Percentiles rank a stretch among this genome's conserved stretches.
These are phyloP conservation scores for Lipomyces yamadae DNA, from an alignment of 805 yeast genomes.

Conservation along the genomic window DNA sequence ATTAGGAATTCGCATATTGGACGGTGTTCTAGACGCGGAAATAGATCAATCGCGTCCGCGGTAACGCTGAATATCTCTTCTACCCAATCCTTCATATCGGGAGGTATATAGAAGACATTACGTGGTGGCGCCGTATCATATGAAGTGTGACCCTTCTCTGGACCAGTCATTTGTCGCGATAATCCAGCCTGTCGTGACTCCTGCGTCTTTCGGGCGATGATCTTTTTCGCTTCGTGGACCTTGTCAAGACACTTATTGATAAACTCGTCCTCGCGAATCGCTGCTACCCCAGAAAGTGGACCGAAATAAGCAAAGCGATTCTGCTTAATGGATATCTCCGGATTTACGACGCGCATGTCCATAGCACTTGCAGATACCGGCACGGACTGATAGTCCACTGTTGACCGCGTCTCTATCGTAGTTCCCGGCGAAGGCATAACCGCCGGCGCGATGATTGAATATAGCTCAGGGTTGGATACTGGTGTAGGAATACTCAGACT, in stretches of 20 bases:
- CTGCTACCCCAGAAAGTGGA: slow-evolving; percentile 27
- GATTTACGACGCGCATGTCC: slow-evolving; percentile 23
- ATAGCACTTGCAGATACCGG: slow-evolving; percentile 16
- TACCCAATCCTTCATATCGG: slow-evolving; percentile 11
- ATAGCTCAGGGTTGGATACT: slow-evolving; percentile 1
- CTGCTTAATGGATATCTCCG: slow-evolving; percentile 26
- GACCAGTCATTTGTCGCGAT: slow-evolving; percentile 11
- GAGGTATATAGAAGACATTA: slow-evolving; percentile 13
- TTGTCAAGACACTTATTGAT: slow-evolving; percentile 20
- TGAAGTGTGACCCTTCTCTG: slow-evolving; percentile 19
- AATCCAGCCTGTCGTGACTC: background rate
- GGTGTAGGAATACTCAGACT: background rate
- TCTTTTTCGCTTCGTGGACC: slow-evolving; percentile 21
- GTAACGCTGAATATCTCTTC: slow-evolving; percentile 21
- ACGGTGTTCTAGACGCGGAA: slow-evolving; percentile 38
- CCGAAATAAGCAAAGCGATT: slow-evolving; percentile 34
- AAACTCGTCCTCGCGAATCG: slow-evolving; percentile 25
- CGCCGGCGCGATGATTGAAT: background rate
- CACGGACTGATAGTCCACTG: background rate
- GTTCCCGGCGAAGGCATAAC: background rate
- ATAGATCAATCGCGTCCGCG: slow-evolving; percentile 20
- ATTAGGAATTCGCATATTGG: slow-evolving; percentile 37
- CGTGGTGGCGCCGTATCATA: slow-evolving; percentile 20
- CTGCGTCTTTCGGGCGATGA: slow-evolving; percentile 6
- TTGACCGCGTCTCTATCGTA: slow-evolving; percentile 1